These are phyloP conservation scores for Xylariales sp. DNA, from an alignment of 2,329 filamentous ascomycete species.

Conservation along the genomic window DNA sequence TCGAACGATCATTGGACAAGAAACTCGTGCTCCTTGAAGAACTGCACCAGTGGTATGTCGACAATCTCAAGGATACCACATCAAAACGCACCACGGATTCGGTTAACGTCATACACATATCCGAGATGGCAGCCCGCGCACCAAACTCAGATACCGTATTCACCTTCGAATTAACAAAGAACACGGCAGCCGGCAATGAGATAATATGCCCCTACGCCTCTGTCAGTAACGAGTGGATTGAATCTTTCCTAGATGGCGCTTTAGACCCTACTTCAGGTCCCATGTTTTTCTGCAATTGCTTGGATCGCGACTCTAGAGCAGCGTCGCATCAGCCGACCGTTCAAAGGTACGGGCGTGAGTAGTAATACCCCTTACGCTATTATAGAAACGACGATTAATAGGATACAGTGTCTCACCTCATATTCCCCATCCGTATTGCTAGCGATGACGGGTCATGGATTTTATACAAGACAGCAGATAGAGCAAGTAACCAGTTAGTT, in stretches of 20 bases:
- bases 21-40: conserved; percentile 36
- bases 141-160: not conserved
- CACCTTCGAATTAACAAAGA: conserved; percentile 30
- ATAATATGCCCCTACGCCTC: conserved; percentile 27
- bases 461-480: conserved; percentile 32
- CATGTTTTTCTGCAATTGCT: conserved; percentile 31
- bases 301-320: not conserved
- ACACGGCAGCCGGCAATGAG: conserved; percentile 13
- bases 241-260: conserved; percentile 2
- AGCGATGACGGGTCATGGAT: conserved; percentile 30
- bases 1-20: conserved; percentile 29
- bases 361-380: not conserved
- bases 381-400: conserved; percentile 13
- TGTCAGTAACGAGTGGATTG: conserved; percentile 27
- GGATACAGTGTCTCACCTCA: conserved; percentile 33
- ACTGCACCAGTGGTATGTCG: conserved; percentile 37
- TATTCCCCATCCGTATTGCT: conserved; percentile 35
- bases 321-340: conserved; percentile 24
- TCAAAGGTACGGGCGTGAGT: conserved; percentile 34
- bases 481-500: conserved; percentile 33
- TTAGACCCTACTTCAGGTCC: not conserved
- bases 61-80: conserved; percentile 17
- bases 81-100: conserved; percentile 7
- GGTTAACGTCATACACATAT: too few species aligned
- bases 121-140: not conserved